Conservation (phyloP, 768 basidiomycete species). For the Phylloporus arenicola region DNA sequence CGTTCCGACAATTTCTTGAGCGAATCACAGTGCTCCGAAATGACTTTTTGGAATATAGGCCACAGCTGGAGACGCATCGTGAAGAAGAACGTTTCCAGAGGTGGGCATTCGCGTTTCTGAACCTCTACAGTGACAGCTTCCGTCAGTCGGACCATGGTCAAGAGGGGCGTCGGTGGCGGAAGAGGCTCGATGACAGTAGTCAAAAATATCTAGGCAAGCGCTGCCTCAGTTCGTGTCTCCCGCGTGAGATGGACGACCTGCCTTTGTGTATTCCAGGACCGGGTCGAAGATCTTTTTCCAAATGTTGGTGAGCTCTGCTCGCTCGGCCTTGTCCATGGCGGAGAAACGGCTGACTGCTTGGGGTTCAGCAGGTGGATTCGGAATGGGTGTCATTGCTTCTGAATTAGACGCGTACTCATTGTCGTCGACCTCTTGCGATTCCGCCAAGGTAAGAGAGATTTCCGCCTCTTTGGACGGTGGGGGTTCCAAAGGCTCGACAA, state of each 20-base stretch:
- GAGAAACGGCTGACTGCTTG: constrained; percentile 24
- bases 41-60: constrained; percentile 88
- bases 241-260: constrained; percentile 24
- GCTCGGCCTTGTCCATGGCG: constrained; percentile 52
- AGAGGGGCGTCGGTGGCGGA: constrained; percentile 69
- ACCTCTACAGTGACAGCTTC: constrained; percentile 74
- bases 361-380: constrained; percentile 26
- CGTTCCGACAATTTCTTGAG: constrained; percentile 82
- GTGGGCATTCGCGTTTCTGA: constrained; percentile 70
- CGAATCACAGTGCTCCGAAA: constrained; percentile 78
- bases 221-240: background rate
- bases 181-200: constrained; percentile 63
- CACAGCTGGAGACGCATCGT: constrained; percentile 80
- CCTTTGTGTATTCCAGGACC: constrained; percentile 80
- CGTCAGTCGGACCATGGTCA: constrained; percentile 89
- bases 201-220: constrained; percentile 53
- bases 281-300: constrained; percentile 97
- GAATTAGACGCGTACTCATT: constrained; percentile 43
- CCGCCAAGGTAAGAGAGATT: constrained; percentile 31
- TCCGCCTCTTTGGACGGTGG: constrained; percentile 32
- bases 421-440: constrained; percentile 42
- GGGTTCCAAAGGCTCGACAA: constrained; percentile 25
- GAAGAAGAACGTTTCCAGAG: constrained; percentile 79
- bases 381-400: constrained; percentile 39
- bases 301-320: constrained; percentile 51